Evolutionary conservation across 2,329 filamentous ascomycete species (phyloP).

Genomic region (Arthrobotrys megalospora): DNA sequence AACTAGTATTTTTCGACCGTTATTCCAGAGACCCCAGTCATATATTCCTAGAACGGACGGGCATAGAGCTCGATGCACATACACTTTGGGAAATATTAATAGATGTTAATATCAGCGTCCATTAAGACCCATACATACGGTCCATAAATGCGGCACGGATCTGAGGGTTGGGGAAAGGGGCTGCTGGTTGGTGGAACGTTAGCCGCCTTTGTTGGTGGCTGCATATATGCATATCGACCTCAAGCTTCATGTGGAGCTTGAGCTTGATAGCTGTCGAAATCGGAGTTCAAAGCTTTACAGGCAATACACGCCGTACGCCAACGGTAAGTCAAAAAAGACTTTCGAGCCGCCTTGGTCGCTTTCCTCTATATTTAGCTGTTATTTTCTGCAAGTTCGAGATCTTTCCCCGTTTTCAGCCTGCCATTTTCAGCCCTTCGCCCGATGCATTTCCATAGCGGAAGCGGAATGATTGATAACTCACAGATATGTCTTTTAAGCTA

Average conservation of each 20-base stretch:
- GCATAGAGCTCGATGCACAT: slow-evolving; percentile 5
- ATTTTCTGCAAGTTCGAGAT: slow-evolving; percentile 21
- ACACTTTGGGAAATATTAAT: slow-evolving; percentile 51
- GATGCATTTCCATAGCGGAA: slow-evolving; percentile 16
- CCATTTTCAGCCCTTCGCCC: slow-evolving; percentile 38
- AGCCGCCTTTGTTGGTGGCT: slow-evolving; percentile 57
- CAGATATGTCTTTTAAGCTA: slow-evolving; percentile 10
- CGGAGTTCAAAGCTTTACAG: neutral
- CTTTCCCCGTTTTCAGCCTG: slow-evolving; percentile 25
- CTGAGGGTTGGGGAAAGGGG: slow-evolving; percentile 28
- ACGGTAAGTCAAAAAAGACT: slow-evolving; percentile 16
- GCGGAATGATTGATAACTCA: slow-evolving; percentile 1
- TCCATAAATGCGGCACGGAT: slow-evolving; percentile 51
- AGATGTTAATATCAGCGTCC: slow-evolving; percentile 37
- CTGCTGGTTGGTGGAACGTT: slow-evolving; percentile 59
- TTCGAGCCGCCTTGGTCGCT: slow-evolving; percentile 13
- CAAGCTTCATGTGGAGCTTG: slow-evolving; percentile 38
- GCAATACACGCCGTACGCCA: slow-evolving; percentile 12
- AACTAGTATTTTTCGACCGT: slow-evolving; percentile 43
- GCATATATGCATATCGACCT: slow-evolving; percentile 28
- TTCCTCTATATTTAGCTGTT: slow-evolving; percentile 23
- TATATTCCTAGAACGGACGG: slow-evolving; percentile 14
- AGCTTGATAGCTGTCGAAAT: slow-evolving; percentile 10
- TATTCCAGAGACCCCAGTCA: slow-evolving; percentile 27
- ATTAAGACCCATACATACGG: slow-evolving; percentile 21